Conservation (phyloP, 2,329 filamentous ascomycete species). For the Harringtonia lauricola region DNA sequence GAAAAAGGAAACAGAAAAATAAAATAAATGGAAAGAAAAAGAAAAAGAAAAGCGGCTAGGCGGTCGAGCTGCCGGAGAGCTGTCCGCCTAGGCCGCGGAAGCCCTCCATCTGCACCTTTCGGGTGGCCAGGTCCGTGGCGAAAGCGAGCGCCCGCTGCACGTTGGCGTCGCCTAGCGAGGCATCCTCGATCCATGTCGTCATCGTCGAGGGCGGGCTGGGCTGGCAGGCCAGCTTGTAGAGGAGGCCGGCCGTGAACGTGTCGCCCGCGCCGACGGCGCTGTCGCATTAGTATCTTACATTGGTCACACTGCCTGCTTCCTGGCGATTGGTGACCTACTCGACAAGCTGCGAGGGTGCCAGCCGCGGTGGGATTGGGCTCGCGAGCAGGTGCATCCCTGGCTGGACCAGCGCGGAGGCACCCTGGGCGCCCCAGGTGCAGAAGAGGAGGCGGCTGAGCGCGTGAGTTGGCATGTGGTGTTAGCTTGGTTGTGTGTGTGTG, state of each 20-base stretch:
- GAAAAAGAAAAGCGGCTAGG: background rate
- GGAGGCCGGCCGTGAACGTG: conserved; percentile 62
- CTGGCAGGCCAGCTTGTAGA: conserved; percentile 47
- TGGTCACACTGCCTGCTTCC: background rate
- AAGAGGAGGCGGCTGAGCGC: conserved; percentile 24
- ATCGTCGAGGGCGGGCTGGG: too few relatives aligned
- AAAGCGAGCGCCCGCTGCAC: conserved; percentile 39
- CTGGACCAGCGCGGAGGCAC: conserved; percentile 33
- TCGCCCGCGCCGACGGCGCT: conserved; percentile 66
- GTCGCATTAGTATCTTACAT: background rate
- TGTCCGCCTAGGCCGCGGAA: conserved; percentile 44
- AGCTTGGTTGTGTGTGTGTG: too few relatives aligned
- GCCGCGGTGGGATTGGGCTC: conserved; percentile 27
- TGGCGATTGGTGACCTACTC: conserved; percentile 34
- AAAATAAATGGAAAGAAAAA: background rate
- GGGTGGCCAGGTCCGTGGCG: conserved; percentile 55
- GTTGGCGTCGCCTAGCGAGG: conserved; percentile 29
- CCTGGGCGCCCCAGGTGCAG: conserved; percentile 33
- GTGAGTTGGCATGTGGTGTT: too few relatives aligned
- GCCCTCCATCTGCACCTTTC: conserved; percentile 57
- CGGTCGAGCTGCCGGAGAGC: too few relatives aligned
- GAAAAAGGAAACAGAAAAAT: too few relatives aligned
- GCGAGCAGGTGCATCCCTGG: conserved; percentile 23
- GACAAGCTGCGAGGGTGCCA: conserved; percentile 32
- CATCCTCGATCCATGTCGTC: background rate